Evolutionary conservation across 192 early-diverging fungal species (phyloP).

Genomic region (Podila verticillata): DNA sequence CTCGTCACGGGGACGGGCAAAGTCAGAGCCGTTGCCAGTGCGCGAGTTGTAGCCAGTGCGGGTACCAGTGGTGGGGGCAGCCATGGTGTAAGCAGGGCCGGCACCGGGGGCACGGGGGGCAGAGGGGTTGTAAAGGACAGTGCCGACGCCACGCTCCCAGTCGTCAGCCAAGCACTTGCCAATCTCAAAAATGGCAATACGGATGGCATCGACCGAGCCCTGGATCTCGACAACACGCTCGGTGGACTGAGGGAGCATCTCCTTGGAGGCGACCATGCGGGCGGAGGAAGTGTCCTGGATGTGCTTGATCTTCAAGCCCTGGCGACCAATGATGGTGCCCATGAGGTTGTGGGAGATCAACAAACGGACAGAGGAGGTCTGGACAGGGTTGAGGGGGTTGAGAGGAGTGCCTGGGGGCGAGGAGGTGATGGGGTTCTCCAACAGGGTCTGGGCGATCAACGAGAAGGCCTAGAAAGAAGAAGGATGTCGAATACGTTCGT

Average conservation of each 20-base stretch:
- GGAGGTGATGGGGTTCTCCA: slow-evolving; percentile 78
- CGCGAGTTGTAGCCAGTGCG: slow-evolving; percentile 55
- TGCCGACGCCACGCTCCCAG: slow-evolving; percentile 84
- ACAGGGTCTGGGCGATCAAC: slow-evolving; percentile 80
- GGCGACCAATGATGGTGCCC: slow-evolving; percentile 94
- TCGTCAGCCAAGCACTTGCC: slow-evolving; percentile 88
- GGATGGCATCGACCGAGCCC: slow-evolving; percentile 87
- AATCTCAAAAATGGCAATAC: slow-evolving; percentile 85
- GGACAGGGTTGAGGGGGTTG: slow-evolving; percentile 51
- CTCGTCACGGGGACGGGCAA: slow-evolving; percentile 54
- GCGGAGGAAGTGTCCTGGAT: slow-evolving; percentile 92
- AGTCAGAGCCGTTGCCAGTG: slow-evolving; percentile 71
- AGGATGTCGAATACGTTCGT: no score
- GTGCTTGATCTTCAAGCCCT: slow-evolving; percentile 94
- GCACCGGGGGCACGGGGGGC: slow-evolving; percentile 55
- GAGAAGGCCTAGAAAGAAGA: slow-evolving; percentile 76
- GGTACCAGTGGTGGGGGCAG: slow-evolving; percentile 18
- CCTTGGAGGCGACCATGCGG: slow-evolving; percentile 87
- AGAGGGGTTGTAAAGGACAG: slow-evolving; percentile 85
- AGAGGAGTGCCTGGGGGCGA: slow-evolving; percentile 64
- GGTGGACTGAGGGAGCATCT: slow-evolving; percentile 92
- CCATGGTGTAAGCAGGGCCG: slow-evolving; percentile 28
- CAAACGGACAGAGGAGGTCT: slow-evolving; percentile 77
- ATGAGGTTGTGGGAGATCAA: slow-evolving; percentile 93
- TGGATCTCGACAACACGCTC: slow-evolving; percentile 93